phyloP scores from a whole-genome alignment of 73 alveolate genomes.

The Paramecium caudatum region DNA sequence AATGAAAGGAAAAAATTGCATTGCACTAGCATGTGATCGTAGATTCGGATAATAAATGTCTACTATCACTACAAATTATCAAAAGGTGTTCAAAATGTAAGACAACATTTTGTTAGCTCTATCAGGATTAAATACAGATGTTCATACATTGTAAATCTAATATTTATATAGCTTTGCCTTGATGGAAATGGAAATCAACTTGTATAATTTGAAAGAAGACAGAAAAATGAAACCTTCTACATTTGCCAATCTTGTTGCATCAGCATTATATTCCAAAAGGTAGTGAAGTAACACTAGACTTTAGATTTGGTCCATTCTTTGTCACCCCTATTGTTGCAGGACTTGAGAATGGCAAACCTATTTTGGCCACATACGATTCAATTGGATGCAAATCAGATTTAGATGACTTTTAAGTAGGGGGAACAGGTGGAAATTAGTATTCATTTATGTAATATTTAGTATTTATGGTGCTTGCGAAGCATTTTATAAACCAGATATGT shows the following conservation, averaged over 20 bases:
- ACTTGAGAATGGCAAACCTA: conserved; percentile 92
- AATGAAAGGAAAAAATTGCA: conserved; percentile 97
- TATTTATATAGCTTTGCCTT: conserved; percentile 78
- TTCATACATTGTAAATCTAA: conserved; percentile 87
- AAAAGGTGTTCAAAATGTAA: conserved; percentile 94
- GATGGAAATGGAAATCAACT: conserved; percentile 86
- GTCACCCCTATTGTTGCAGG: conserved; percentile 97
- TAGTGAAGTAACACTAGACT: neutral
- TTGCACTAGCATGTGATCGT: conserved; percentile 97
- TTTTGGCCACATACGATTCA: conserved; percentile 93
- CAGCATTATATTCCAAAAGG: conserved; percentile 92
- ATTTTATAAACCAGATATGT: conserved; percentile 88
- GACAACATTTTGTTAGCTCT: conserved; percentile 93
- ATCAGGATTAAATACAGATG: conserved; percentile 96
- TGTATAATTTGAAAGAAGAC: conserved; percentile 93
- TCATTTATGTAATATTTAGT: conserved; percentile 38
- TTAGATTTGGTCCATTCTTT: conserved; percentile 95
- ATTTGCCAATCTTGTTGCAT: conserved; percentile 91
- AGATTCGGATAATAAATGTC: conserved; percentile 91
- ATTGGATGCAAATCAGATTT: conserved; percentile 91
- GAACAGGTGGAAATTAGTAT: conserved; percentile 94
- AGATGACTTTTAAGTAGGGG: conserved; percentile 87
- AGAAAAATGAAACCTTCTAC: conserved; percentile 93
- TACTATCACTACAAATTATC: conserved; percentile 91
- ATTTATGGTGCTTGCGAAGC: conserved; percentile 95